phyloP scores from a whole-genome alignment of 331 rosid genomes.

The Pyracantha coccinea region DNA sequence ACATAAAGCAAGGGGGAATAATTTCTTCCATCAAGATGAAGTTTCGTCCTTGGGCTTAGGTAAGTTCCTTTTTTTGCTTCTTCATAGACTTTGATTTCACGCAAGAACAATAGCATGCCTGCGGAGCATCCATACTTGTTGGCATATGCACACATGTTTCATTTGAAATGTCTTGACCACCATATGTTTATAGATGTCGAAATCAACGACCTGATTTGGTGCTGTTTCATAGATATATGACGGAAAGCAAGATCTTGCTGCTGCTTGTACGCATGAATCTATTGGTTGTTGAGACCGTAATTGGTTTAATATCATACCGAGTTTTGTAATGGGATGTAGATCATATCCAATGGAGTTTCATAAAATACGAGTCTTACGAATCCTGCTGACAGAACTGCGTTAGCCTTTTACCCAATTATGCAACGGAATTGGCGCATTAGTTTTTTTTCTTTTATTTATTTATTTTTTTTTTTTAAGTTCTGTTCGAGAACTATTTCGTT shows the following conservation, averaged over 20 bases:
- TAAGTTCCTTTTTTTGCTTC: conserved; percentile 4
- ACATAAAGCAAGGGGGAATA: conserved; percentile 30
- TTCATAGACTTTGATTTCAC: not conserved
- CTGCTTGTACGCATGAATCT: conserved; percentile 78
- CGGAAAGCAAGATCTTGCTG: conserved; percentile 78
- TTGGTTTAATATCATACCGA: conserved; percentile 61
- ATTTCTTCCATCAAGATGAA: conserved; percentile 64
- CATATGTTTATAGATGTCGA: not conserved
- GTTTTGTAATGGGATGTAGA: conserved; percentile 30
- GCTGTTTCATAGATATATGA: conserved; percentile 33
- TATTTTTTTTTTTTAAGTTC: not conserved
- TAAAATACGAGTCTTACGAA: too few species aligned
- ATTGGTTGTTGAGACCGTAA: conserved; percentile 55
- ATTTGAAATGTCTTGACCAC: not conserved
- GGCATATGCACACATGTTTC: not conserved
- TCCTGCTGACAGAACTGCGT: not conserved
- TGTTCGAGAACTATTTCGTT: not conserved
- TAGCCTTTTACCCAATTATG: not conserved
- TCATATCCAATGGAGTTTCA: not conserved
- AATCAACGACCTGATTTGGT: not conserved
- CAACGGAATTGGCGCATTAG: not conserved
- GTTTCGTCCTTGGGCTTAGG: conserved; percentile 66
- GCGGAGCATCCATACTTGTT: not conserved
- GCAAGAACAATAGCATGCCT: not conserved
- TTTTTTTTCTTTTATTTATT: too few species aligned